Base-by-base conservation (phyloP, 1,139 yeast species). In the Candida sp. region DNA sequence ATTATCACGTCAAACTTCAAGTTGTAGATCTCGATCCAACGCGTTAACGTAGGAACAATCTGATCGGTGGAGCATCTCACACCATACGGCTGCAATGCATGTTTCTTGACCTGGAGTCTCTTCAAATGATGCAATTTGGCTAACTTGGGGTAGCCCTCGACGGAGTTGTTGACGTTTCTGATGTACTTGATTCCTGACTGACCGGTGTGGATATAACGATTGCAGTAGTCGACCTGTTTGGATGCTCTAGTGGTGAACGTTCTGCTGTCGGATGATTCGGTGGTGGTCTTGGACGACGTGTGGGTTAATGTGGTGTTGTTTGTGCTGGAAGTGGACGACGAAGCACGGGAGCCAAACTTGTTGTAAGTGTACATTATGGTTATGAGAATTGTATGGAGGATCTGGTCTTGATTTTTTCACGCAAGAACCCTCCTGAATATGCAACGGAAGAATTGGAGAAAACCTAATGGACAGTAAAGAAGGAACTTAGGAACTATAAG, bases 81-180 rank as follows among this genome's bases (percentile, higher is more conserved):
- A 1, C 97, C 96, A 62, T 77, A 88, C 0, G 96, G 90, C 35
- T 73, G 78, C 3, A 83, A 73, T 0, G 90, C 80, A 62, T 84
- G 80, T 22, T 74, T 68, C 3, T 49, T 51, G 9, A 71, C 61
- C 53, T 80, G 77, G 75, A 86, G 55, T 63, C 71, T 71, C 61
- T 91, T 91, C 58, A 90, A 72, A 42, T 79, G 77, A 57, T 89
- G 84, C 48, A 93, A 70, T 58, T 76, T 78, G 58, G 86, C 89
- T 26, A 92, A 74, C 63, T 89, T 89, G 3, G 98, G 98, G 60
- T 93, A 93, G 2, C 98, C 98, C 52, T 83, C 87, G 2, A 86
- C 81, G 2, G 93, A 86, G 52, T 83, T 80, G 31, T 72, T 70
- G 3, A 83, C 73, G 65, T 93, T 92, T 49, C 87, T 78, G 33